These are phyloP conservation scores for Podospora australis DNA, from an alignment of 495 filamentous ascomycete genomes.

Conservation along the genomic window DNA sequence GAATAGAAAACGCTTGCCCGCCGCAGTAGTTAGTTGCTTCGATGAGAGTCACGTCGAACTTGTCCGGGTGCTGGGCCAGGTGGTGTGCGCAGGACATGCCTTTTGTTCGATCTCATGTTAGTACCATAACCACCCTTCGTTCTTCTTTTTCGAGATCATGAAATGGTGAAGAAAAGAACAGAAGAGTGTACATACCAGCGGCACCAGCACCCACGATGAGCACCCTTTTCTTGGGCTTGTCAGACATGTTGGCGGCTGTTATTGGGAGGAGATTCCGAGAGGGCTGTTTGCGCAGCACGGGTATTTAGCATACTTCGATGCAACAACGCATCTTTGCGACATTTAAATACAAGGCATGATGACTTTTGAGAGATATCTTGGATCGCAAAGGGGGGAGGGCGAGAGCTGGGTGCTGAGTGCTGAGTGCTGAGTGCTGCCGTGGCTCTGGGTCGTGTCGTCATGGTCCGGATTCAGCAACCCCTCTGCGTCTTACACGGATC, in stretches of 20 bases:
- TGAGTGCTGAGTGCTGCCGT: too few species aligned
- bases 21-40: conserved; percentile 62
- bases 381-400: not conserved
- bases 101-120: not conserved
- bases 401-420: not conserved
- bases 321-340: not conserved
- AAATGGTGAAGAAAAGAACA: not conserved
- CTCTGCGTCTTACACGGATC: not conserved
- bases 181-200: conserved; percentile 36
- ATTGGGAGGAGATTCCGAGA: not conserved
- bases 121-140: too few species aligned
- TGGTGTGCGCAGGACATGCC: conserved; percentile 67
- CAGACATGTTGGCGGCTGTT: not conserved
- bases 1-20: conserved; percentile 77
- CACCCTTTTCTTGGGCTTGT: conserved; percentile 36
- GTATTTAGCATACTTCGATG: too few species aligned
- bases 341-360: not conserved
- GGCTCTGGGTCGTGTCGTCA: too few species aligned
- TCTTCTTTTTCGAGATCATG: too few species aligned
- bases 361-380: not conserved
- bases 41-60: conserved; percentile 68
- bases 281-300: too few species aligned
- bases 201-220: conserved; percentile 60
- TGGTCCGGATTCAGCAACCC: too few species aligned
- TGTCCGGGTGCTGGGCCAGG: conserved; percentile 64